Conservation (phyloP, 768 basidiomycete genomes). For the Amanita thiersii region DNA sequence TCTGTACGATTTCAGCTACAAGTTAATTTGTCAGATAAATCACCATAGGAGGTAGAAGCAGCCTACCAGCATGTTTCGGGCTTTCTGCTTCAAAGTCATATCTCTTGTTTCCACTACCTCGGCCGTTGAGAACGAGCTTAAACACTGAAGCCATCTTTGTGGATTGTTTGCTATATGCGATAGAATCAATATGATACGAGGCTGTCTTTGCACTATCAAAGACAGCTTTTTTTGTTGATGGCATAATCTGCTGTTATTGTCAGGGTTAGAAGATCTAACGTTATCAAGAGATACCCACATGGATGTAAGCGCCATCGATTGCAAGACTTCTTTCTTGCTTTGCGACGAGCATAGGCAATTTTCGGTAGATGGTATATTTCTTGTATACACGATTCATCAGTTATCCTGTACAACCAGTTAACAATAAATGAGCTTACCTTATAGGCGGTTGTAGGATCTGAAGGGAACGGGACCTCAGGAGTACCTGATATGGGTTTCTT, state of each 20-base stretch:
- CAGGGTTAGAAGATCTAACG: constrained; percentile 4
- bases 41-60: constrained; percentile 3
- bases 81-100: constrained; percentile 98
- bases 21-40: constrained; percentile 4
- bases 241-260: constrained; percentile 63
- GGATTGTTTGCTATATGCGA: constrained; percentile 78
- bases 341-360: constrained; percentile 89
- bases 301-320: constrained; percentile 91
- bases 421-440: constrained; percentile 41
- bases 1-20: constrained; percentile 71
- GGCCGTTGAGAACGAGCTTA: constrained; percentile 80
- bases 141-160: constrained; percentile 75
- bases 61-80: constrained; percentile 68
- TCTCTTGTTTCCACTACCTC: constrained; percentile 64
- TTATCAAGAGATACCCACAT: constrained; percentile 37
- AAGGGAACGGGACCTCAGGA: constrained; percentile 45
- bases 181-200: constrained; percentile 86
- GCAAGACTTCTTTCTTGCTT: constrained; percentile 88
- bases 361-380: constrained; percentile 91
- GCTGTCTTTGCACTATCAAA: constrained; percentile 88
- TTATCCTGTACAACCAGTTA: neutral
- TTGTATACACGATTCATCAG: constrained; percentile 26
- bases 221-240: constrained; percentile 72
- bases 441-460: constrained; percentile 83
- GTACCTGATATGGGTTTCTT: constrained; percentile 81